These are phyloP conservation scores for Linnemannia zychae DNA, from an alignment of 192 early-diverging fungal species.

Conservation along the genomic window DNA sequence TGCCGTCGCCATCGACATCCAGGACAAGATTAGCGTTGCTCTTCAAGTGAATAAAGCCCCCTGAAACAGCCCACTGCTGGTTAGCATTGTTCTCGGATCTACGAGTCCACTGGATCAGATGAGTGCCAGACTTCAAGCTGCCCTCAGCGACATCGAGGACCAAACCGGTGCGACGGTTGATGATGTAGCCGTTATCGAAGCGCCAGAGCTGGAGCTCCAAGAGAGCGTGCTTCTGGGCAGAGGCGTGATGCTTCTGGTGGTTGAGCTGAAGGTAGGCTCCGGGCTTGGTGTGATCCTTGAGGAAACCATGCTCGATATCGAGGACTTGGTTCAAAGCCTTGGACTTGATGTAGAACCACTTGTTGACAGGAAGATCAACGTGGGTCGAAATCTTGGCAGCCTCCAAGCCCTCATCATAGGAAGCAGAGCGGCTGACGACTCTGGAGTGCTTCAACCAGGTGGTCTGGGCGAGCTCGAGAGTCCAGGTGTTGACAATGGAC, in stretches of 20 bases:
- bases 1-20: conserved; percentile 52
- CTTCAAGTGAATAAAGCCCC: conserved; percentile 51
- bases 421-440: conserved; percentile 8
- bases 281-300: conserved; percentile 53
- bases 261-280: conserved; percentile 45
- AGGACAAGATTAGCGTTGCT: conserved; percentile 36
- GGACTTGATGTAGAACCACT: conserved; percentile 56
- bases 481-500: conserved; percentile 33
- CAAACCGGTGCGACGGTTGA: conserved; percentile 53
- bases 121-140: conserved; percentile 18
- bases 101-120: conserved; percentile 44
- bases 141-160: conserved; percentile 33
- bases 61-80: conserved; percentile 39
- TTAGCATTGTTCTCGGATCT: conserved; percentile 39
- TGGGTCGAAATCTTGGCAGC: conserved; percentile 30
- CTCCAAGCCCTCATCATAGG: conserved; percentile 28
- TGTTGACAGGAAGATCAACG: conserved; percentile 19
- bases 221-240: conserved; percentile 38
- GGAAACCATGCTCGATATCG: conserved; percentile 52
- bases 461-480: conserved; percentile 35
- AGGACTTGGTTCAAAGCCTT: conserved; percentile 44
- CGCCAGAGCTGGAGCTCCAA: conserved; percentile 54
- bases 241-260: conserved; percentile 37
- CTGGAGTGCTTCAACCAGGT: conserved; percentile 19
- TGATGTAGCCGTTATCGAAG: conserved; percentile 48